Conservation (phyloP, 768 basidiomycete genomes). For the Lentinus brumalis region DNA sequence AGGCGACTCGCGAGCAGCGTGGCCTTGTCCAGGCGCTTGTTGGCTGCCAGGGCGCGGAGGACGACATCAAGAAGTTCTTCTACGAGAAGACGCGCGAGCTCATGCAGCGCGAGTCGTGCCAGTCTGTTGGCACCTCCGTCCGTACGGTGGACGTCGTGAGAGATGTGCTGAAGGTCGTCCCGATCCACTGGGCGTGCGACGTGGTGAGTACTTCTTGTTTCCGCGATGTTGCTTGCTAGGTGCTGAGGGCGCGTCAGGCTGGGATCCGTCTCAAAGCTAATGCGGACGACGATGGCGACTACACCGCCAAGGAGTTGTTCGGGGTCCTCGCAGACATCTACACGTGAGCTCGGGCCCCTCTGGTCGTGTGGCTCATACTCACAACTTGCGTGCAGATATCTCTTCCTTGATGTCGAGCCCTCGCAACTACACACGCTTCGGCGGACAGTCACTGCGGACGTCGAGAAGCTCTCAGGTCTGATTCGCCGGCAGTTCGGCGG, state of each 20-base stretch:
- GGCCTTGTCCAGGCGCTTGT: conserved; percentile 51
- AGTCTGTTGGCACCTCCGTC: conserved; percentile 55
- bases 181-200: conserved; percentile 71
- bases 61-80: conserved; percentile 63
- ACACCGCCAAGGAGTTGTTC: conserved; percentile 63
- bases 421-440: conserved; percentile 58
- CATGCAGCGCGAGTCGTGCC: conserved; percentile 54
- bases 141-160: conserved; percentile 65
- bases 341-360: conserved; percentile 44
- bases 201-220: conserved; percentile 49
- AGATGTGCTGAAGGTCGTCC: conserved; percentile 65
- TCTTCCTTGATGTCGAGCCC: conserved; percentile 74
- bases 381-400: conserved; percentile 48
- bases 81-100: conserved; percentile 62
- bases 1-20: conserved; percentile 46
- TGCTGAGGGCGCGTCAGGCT: conserved; percentile 44
- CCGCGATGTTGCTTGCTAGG: neutral
- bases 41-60: conserved; percentile 47
- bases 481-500: conserved; percentile 50
- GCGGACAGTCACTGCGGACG: conserved; percentile 50
- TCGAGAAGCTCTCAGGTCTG: conserved; percentile 53
- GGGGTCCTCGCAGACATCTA: conserved; percentile 71
- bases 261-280: conserved; percentile 71
- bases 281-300: conserved; percentile 53
- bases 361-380: neutral